phyloP scores from a whole-genome alignment of 2,329 filamentous ascomycete species.

The Aspergillus calidoustus region DNA sequence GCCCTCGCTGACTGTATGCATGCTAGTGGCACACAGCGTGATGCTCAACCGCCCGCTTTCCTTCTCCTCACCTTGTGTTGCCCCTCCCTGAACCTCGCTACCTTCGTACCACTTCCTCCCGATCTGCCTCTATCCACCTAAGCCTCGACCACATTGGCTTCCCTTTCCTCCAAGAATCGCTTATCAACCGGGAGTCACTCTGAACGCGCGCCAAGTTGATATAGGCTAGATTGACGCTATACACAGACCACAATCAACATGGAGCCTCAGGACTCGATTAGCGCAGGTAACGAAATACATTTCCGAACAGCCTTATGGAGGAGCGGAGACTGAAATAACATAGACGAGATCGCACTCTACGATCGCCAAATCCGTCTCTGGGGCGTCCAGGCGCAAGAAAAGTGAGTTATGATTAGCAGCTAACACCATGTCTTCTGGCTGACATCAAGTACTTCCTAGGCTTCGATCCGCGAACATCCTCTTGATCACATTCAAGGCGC shows the following conservation, averaged over 20 bases:
- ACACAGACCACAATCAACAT: conserved; percentile 1
- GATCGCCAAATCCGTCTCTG: conserved; percentile 96
- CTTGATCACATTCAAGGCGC: conserved; percentile 82
- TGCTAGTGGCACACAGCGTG: conserved; percentile 13
- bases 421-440: conserved; percentile 1
- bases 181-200: neutral
- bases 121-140: conserved; percentile 1
- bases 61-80: neutral
- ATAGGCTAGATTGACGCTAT: neutral
- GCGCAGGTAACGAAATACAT: conserved; percentile 35
- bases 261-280: conserved; percentile 22
- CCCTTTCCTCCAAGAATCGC: neutral
- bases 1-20: conserved; percentile 9
- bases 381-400: conserved; percentile 92
- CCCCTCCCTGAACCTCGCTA: neutral
- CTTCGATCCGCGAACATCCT: conserved; percentile 89
- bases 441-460: conserved; percentile 47
- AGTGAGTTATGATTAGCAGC: conserved; percentile 45
- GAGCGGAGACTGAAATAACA: conserved; percentile 13
- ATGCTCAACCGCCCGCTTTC: neutral
- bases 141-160: neutral
- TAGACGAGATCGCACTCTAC: conserved; percentile 95
- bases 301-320: neutral
- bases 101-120: conserved; percentile 6
- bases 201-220: neutral